Conservation (phyloP, 768 basidiomycete genomes). For the Hydnomerulius pinastri region DNA sequence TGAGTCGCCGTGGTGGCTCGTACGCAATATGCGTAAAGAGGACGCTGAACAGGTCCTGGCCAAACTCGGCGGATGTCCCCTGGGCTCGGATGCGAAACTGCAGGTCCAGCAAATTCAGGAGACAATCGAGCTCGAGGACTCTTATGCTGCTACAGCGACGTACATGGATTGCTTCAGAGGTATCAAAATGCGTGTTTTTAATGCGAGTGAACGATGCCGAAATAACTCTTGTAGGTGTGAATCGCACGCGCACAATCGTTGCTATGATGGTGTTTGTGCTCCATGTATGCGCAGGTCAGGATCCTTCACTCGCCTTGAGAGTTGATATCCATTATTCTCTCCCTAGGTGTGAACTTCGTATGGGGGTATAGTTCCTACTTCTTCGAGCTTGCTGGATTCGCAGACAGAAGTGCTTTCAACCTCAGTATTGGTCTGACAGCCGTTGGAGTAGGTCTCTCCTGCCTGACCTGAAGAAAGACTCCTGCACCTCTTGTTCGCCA, state of each 20-base stretch:
- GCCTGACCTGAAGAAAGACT: background rate
- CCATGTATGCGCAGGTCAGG: constrained; percentile 26
- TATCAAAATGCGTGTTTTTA: background rate
- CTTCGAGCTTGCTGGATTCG: constrained; percentile 38
- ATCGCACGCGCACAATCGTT: constrained; percentile 25
- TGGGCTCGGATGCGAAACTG: constrained; percentile 26
- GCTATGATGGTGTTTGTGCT: constrained; percentile 36
- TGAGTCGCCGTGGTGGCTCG: constrained; percentile 37
- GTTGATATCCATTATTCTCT: too few relatives aligned
- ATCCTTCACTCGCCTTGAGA: too few relatives aligned
- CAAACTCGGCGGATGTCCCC: constrained; percentile 20
- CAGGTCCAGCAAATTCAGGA: constrained; percentile 27
- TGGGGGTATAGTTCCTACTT: constrained; percentile 34
- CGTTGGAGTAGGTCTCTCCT: constrained; percentile 27
- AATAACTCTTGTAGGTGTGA: constrained; percentile 13
- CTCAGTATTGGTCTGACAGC: constrained; percentile 30
- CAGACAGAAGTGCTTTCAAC: constrained; percentile 29
- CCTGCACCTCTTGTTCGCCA: background rate
- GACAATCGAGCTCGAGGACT: constrained; percentile 33
- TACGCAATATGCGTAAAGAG: constrained; percentile 28
- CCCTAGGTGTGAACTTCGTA: constrained; percentile 28
- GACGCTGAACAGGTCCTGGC: constrained; percentile 22
- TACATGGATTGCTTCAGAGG: constrained; percentile 37
- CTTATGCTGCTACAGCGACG: constrained; percentile 25
- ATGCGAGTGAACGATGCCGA: background rate